Evolutionary conservation across 805 yeast species (phyloP).

Genomic region (Candida maltosa): DNA sequence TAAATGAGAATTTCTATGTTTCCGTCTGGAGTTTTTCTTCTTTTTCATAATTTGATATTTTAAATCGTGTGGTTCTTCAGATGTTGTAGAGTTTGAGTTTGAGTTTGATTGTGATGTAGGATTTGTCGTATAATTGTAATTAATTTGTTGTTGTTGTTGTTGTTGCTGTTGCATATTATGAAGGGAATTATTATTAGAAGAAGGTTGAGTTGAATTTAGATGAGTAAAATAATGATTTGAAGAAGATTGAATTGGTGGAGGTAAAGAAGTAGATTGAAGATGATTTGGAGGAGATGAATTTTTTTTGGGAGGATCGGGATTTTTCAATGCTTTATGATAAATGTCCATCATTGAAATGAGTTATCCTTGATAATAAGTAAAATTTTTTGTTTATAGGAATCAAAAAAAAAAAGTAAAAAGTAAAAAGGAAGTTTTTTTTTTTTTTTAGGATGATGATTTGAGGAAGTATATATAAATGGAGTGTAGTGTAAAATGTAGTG

Average conservation of each 20-base stretch:
- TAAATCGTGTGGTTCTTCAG: slow-evolving; percentile 1
- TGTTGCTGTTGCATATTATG: slow-evolving; percentile 1
- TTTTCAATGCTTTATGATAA: slow-evolving; percentile 27
- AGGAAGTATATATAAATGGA: too few relatives aligned
- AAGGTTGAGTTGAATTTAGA: neutral
- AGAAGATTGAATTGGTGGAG: slow-evolving; percentile 2
- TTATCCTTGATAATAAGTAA: too few relatives aligned
- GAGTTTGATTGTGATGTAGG: slow-evolving; percentile 3
- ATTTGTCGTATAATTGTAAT: slow-evolving; percentile 3
- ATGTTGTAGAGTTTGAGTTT: neutral
- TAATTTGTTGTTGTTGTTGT: slow-evolving; percentile 8
- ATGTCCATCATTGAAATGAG: slow-evolving; percentile 17
- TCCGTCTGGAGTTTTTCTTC: slow-evolving; percentile 49
- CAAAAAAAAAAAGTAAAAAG: too few relatives aligned
- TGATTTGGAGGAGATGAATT: neutral
- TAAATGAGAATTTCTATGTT: slow-evolving; percentile 65
- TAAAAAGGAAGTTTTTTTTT: too few relatives aligned
- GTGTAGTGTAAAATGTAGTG: too few relatives aligned
- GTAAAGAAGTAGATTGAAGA: neutral
- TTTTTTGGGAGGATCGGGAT: slow-evolving; percentile 33
- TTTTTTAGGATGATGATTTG: too few relatives aligned
- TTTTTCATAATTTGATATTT: slow-evolving; percentile 10
- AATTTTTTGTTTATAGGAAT: too few relatives aligned
- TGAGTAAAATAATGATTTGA: neutral
- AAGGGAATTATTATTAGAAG: neutral